phyloP scores from a whole-genome alignment of 1,139 yeast species.

The Chernovozyma aurita region DNA sequence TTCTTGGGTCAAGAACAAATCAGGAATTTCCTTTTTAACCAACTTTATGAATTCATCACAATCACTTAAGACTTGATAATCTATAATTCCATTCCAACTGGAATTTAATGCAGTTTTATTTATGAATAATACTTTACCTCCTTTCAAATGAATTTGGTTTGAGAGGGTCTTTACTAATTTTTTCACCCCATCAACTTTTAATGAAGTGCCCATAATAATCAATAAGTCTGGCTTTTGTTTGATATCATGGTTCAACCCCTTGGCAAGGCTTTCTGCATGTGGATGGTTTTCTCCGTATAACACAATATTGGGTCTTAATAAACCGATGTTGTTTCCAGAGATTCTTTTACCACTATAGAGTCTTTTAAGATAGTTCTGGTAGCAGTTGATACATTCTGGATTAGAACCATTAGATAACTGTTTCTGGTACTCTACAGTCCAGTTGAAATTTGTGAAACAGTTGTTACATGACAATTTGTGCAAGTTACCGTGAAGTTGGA shows the following conservation, averaged over 20 bases:
- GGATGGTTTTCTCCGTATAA: constrained; percentile 81
- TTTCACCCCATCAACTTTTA: constrained; percentile 71
- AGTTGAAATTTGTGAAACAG: constrained; percentile 55
- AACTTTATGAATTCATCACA: constrained; percentile 75
- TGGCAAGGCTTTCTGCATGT: constrained; percentile 60
- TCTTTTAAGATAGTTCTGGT: constrained; percentile 48
- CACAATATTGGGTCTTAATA: constrained; percentile 69
- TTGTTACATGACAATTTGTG: constrained; percentile 69
- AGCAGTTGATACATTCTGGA: constrained; percentile 64
- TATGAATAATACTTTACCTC: constrained; percentile 60
- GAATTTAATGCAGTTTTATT: constrained; percentile 50
- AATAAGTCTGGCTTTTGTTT: constrained; percentile 58
- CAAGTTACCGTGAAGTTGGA: constrained; percentile 88
- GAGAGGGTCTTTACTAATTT: constrained; percentile 59
- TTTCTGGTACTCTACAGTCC: constrained; percentile 52
- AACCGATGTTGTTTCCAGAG: constrained; percentile 53
- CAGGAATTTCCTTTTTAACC: constrained; percentile 50
- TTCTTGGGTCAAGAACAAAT: constrained; percentile 52
- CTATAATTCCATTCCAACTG: constrained; percentile 56
- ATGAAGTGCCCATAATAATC: constrained; percentile 71
- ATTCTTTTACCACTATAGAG: constrained; percentile 57
- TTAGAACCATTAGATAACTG: constrained; percentile 48
- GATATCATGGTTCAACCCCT: constrained; percentile 53
- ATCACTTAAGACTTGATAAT: constrained; percentile 72
- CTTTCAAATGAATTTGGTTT: constrained; percentile 51